phyloP scores from a whole-genome alignment of 768 basidiomycete species.

The Cubamyces sp. region DNA sequence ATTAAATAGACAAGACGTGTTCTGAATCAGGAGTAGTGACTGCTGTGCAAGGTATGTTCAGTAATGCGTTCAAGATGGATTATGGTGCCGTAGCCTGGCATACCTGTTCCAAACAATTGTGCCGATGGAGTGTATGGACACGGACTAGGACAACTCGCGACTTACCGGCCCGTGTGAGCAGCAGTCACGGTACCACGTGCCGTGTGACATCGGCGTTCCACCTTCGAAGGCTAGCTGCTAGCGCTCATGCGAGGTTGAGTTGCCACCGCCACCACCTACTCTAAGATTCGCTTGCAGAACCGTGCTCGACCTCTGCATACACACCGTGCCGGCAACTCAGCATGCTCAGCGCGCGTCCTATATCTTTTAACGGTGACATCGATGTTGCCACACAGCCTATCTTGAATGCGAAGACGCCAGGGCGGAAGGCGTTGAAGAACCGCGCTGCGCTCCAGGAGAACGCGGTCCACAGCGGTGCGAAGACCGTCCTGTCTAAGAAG shows the following conservation, averaged over 20 bases:
- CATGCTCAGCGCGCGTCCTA: constrained; percentile 27
- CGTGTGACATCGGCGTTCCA: constrained; percentile 1
- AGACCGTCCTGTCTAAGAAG: constrained; percentile 50
- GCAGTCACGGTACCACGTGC: neutral
- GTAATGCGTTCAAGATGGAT: too few relatives aligned
- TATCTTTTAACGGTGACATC: constrained; percentile 14
- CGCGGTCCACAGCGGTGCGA: constrained; percentile 41
- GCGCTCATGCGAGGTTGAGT: constrained; percentile 8
- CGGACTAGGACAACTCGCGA: too few relatives aligned
- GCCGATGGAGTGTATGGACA: too few relatives aligned
- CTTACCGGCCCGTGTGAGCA: too few relatives aligned
- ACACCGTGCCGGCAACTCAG: neutral
- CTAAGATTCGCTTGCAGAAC: too few relatives aligned
- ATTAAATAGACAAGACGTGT: too few relatives aligned
- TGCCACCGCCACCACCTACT: constrained; percentile 5
- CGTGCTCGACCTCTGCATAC: neutral
- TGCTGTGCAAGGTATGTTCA: too few relatives aligned
- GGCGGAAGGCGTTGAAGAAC: constrained; percentile 46
- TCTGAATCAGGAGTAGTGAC: too few relatives aligned
- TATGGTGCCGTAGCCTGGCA: too few relatives aligned
- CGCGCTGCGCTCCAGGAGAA: constrained; percentile 53
- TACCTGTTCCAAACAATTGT: too few relatives aligned
- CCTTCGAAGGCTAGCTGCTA: too few relatives aligned
- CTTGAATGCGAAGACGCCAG: constrained; percentile 55
- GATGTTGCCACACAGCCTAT: constrained; percentile 13